Conservation (phyloP, 2,329 filamentous ascomycete genomes). For the Hypoxylon sp. region DNA sequence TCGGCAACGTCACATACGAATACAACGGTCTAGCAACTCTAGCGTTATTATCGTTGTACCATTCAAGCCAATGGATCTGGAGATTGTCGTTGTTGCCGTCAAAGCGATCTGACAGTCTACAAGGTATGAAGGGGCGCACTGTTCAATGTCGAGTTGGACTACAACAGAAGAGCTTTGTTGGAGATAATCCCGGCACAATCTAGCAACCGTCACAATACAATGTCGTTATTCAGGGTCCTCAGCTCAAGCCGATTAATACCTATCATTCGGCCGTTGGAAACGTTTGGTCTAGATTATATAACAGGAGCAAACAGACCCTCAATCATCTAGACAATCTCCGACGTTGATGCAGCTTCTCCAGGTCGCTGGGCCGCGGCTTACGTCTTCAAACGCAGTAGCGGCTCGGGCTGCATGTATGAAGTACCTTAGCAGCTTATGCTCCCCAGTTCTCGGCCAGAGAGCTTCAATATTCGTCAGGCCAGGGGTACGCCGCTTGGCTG, state of each 20-base stretch:
- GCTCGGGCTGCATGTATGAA: slow-evolving; percentile 5
- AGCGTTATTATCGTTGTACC: slow-evolving; percentile 13
- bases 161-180: slow-evolving; percentile 17
- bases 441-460: slow-evolving; percentile 35
- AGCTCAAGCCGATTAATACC: slow-evolving; percentile 8
- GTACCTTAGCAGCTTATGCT: slow-evolving; percentile 2
- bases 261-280: slow-evolving; percentile 9
- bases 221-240: slow-evolving; percentile 1
- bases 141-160: slow-evolving; percentile 1
- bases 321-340: slow-evolving; percentile 33
- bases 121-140: slow-evolving; percentile 13
- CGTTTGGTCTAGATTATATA: slow-evolving; percentile 23
- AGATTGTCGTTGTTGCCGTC: slow-evolving; percentile 20
- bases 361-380: slow-evolving; percentile 26
- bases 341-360: slow-evolving; percentile 31
- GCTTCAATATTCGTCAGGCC: slow-evolving; percentile 17
- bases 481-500: slow-evolving; percentile 30
- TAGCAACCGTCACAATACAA: background rate
- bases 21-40: slow-evolving; percentile 21
- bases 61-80: slow-evolving; percentile 22
- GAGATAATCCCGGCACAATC: background rate
- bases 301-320: slow-evolving; percentile 32
- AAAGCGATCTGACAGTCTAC: slow-evolving; percentile 20
- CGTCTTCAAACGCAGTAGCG: slow-evolving; percentile 12
- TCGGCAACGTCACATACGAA: slow-evolving; percentile 34